phyloP scores from a whole-genome alignment of 352 stramenopile species.

The Globisporangium orthogonon region DNA sequence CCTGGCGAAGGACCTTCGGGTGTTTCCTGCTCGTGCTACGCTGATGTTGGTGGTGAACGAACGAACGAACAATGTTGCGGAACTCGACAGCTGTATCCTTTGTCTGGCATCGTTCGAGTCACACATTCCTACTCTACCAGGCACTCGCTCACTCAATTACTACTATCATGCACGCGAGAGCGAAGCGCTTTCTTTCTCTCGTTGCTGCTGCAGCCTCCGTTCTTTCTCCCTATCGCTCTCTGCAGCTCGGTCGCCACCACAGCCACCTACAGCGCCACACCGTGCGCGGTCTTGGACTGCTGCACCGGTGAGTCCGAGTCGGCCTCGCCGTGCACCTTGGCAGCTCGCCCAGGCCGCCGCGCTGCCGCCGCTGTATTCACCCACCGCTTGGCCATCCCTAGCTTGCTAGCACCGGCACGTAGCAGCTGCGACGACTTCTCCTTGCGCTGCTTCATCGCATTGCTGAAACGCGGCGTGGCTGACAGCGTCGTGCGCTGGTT shows the following conservation, averaged over 20 bases:
- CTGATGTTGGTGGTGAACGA: no score
- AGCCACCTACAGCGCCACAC: slow-evolving; percentile 2
- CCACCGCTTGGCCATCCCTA: slow-evolving; percentile 13
- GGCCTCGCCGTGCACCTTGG: slow-evolving; percentile 9
- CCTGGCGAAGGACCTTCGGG: no score
- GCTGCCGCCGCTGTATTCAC: slow-evolving; percentile 5
- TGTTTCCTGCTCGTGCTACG: no score
- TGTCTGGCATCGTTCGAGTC: no score
- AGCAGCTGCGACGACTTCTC: slow-evolving; percentile 8
- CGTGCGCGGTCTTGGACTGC: slow-evolving; percentile 8
- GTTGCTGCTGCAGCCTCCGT: neutral
- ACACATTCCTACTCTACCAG: neutral
- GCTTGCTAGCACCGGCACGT: slow-evolving; percentile 3
- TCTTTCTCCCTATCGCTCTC: no score
- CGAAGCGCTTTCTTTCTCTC: slow-evolving; percentile 2
- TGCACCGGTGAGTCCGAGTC: neutral
- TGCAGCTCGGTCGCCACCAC: no score
- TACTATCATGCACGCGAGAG: neutral
- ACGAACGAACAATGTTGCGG: no score
- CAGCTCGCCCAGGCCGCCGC: slow-evolving; percentile 6
- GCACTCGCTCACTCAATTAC: neutral
- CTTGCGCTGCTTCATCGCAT: slow-evolving; percentile 7
- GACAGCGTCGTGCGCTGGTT: slow-evolving; percentile 7
- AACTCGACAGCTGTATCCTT: no score
- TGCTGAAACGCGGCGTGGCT: slow-evolving; percentile 7